phyloP scores from a whole-genome alignment of 208 protist species.

The Borovskyia barvae region DNA sequence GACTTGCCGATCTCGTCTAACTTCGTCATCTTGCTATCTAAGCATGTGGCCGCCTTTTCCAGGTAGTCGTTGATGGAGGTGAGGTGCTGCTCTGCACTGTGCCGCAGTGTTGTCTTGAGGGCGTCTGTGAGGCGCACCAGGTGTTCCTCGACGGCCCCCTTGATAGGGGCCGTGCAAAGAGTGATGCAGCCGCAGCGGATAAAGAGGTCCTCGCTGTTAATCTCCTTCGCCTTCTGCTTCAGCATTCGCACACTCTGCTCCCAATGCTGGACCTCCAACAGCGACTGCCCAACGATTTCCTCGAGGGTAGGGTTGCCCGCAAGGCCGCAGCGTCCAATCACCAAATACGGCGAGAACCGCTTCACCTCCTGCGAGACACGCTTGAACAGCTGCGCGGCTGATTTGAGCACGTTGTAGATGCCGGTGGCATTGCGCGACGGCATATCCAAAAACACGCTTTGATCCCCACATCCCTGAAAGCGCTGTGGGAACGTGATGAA shows the following conservation, averaged over 20 bases:
- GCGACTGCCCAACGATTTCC: constrained; percentile 79
- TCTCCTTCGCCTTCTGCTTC: constrained; percentile 95
- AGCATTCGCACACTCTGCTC: constrained; percentile 94
- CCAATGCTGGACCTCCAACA: constrained; percentile 94
- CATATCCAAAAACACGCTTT: constrained; percentile 83
- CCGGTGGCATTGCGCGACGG: constrained; percentile 83
- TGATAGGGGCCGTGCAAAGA: constrained; percentile 92
- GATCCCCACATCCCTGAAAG: constrained; percentile 86
- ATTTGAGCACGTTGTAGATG: constrained; percentile 91
- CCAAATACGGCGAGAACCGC: constrained; percentile 86
- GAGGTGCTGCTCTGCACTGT: constrained; percentile 82
- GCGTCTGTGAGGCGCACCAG: constrained; percentile 87
- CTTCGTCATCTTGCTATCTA: constrained; percentile 88
- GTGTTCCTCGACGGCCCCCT: constrained; percentile 93
- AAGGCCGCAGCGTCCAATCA: constrained; percentile 87
- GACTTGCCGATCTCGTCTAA: constrained; percentile 93
- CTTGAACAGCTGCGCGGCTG: constrained; percentile 91
- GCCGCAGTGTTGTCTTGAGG: constrained; percentile 82
- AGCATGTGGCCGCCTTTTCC: constrained; percentile 49
- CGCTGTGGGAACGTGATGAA: constrained; percentile 93
- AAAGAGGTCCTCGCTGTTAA: constrained; percentile 91
- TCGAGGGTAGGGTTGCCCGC: constrained; percentile 79
- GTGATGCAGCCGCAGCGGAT: constrained; percentile 94
- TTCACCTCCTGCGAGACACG: constrained; percentile 83
- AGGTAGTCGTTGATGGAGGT: constrained; percentile 86